These are phyloP conservation scores for Achaetomiella virescens DNA, from an alignment of 495 filamentous ascomycete species.

Conservation along the genomic window DNA sequence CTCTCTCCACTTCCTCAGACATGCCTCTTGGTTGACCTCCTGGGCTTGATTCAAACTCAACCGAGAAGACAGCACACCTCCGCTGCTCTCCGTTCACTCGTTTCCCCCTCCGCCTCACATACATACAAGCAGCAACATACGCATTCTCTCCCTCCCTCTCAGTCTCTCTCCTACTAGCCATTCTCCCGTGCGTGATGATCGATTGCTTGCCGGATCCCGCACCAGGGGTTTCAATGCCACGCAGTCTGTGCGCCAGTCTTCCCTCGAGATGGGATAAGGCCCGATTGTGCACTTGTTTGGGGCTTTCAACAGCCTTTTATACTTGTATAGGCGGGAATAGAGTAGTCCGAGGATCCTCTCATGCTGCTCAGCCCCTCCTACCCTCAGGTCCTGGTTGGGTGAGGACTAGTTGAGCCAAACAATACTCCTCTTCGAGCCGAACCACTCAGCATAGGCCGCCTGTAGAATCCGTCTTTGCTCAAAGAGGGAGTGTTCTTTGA, in stretches of 20 bases:
- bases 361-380: background rate
- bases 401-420: too few relatives aligned
- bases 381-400: background rate
- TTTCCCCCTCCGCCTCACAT: background rate
- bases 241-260: constrained; percentile 11
- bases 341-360: background rate
- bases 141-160: background rate
- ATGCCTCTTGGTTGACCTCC: too few relatives aligned
- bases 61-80: too few relatives aligned
- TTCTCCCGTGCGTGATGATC: background rate
- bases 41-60: too few relatives aligned
- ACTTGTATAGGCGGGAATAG: constrained; percentile 7
- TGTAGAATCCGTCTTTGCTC: background rate
- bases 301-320: constrained; percentile 6
- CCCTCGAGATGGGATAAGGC: background rate
- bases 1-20: too few relatives aligned
- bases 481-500: background rate
- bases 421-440: background rate
- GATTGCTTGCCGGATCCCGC: constrained; percentile 6
- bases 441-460: too few relatives aligned
- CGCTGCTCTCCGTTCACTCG: background rate
- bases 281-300: constrained; percentile 11
- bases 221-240: constrained; percentile 17
- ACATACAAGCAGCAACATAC: too few relatives aligned
- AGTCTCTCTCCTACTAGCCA: background rate